Conservation (phyloP, 1,139 yeast species). For the Yamadazyma conglobata region DNA sequence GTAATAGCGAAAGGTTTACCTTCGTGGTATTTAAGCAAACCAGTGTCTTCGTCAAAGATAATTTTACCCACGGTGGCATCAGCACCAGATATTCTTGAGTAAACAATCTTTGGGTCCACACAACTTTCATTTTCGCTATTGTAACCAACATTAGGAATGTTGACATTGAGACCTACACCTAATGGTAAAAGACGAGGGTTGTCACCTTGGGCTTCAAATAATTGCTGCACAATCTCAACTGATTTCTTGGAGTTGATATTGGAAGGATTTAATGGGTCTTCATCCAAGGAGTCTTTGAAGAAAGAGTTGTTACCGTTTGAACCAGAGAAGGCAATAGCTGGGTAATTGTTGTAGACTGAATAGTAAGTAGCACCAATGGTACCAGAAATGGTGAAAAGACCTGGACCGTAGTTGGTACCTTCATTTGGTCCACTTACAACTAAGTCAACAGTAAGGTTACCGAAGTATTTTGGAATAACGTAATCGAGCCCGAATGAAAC, state of each 20-base stretch:
- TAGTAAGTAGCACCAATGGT: slow-evolving; percentile 46
- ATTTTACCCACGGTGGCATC: slow-evolving; percentile 28
- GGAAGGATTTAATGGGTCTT: slow-evolving; percentile 31
- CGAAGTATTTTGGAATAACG: slow-evolving; percentile 38
- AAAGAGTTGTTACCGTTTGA: slow-evolving; percentile 42
- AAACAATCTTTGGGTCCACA: slow-evolving; percentile 30
- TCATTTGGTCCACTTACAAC: slow-evolving; percentile 49
- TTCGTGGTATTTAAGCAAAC: slow-evolving; percentile 18
- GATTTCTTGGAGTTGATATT: slow-evolving; percentile 34
- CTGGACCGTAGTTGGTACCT: slow-evolving; percentile 42
- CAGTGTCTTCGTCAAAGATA: slow-evolving; percentile 28
- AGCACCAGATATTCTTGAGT: slow-evolving; percentile 36
- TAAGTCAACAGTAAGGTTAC: slow-evolving; percentile 34
- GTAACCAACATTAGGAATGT: slow-evolving; percentile 41
- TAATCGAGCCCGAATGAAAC: slow-evolving; percentile 43
- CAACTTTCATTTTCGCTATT: slow-evolving; percentile 26
- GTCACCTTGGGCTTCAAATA: slow-evolving; percentile 31
- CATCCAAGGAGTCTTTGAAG: slow-evolving; percentile 35
- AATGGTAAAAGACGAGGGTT: slow-evolving; percentile 34
- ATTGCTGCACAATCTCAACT: slow-evolving; percentile 28
- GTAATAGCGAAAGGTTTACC: slow-evolving; percentile 18
- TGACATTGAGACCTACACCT: slow-evolving; percentile 41
- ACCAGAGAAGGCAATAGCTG: slow-evolving; percentile 46
- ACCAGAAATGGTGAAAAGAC: slow-evolving; percentile 40
- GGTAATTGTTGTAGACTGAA: slow-evolving; percentile 40